Evolutionary conservation across 2,329 filamentous ascomycete genomes (phyloP).

Genomic region (Neodidymelliopsis sp.): DNA sequence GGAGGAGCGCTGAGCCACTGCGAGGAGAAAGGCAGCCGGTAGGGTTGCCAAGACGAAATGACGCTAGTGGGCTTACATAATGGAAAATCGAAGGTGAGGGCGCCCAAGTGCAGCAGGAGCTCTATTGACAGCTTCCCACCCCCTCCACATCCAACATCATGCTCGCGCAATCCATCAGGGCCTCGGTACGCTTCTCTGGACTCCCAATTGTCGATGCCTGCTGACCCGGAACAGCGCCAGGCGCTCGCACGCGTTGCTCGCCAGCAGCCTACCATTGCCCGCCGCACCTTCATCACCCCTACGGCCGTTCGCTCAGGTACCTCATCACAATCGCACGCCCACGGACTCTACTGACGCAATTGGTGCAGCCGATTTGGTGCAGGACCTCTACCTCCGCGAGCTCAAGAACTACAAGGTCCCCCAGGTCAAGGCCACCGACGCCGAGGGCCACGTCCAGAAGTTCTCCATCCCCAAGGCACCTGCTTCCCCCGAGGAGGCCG

Average conservation of each 20-base stretch:
- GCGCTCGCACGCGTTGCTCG: slow-evolving; percentile 67
- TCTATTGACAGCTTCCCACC: slow-evolving; percentile 40
- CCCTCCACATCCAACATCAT: slow-evolving; percentile 52
- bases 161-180: slow-evolving; percentile 68
- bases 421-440: slow-evolving; percentile 82
- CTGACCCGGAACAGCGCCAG: slow-evolving; percentile 61
- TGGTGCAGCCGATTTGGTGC: slow-evolving; percentile 86
- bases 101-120: slow-evolving; percentile 14
- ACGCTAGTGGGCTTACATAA: slow-evolving; percentile 24
- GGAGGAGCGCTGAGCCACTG: slow-evolving; percentile 9
- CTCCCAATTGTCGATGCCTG: slow-evolving; percentile 16
- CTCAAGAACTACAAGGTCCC: slow-evolving; percentile 93
- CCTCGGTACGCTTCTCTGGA: slow-evolving; percentile 59
- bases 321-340: slow-evolving; percentile 42
- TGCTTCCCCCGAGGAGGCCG: slow-evolving; percentile 88
- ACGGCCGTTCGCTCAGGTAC: slow-evolving; percentile 68
- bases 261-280: slow-evolving; percentile 62
- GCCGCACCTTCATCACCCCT: slow-evolving; percentile 70
- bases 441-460: slow-evolving; percentile 89
- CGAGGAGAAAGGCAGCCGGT: slow-evolving; percentile 3
- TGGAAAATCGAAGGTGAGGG: slow-evolving; percentile 19
- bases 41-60: slow-evolving; percentile 13
- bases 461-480: slow-evolving; percentile 84
- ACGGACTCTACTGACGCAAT: slow-evolving; percentile 41
- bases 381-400: slow-evolving; percentile 96